These are phyloP conservation scores for Paramecium tetraurelia DNA, from an alignment of 73 alveolate species.

Conservation along the genomic window DNA sequence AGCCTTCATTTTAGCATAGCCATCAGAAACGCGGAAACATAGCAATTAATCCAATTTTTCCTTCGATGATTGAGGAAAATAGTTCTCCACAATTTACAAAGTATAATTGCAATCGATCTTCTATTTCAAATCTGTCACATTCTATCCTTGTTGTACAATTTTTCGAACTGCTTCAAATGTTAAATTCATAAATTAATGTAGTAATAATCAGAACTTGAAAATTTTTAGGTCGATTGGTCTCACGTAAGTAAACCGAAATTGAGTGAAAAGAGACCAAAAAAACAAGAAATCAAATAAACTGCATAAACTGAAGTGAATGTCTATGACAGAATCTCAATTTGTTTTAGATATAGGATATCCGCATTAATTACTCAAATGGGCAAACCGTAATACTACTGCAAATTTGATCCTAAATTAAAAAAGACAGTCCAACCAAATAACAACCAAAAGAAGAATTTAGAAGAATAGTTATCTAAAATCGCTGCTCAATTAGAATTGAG, in stretches of 20 bases:
- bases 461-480: neutral
- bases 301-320: conserved; percentile 3
- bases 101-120: neutral
- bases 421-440: neutral
- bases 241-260: neutral
- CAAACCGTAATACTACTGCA: conserved; percentile 37
- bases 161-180: neutral
- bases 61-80: neutral
- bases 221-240: conserved; percentile 33
- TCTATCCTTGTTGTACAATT: neutral
- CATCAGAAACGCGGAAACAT: conserved; percentile 31
- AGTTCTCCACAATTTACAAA: neutral
- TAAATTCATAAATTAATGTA: neutral
- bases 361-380: conserved; percentile 51
- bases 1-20: conserved; percentile 24
- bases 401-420: conserved; percentile 32
- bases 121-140: neutral
- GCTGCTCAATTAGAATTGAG: neutral
- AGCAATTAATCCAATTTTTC: neutral
- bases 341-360: conserved; percentile 46
- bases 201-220: neutral
- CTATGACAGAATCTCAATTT: conserved; percentile 31
- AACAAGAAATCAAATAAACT: neutral
- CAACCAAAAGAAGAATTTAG: conserved; percentile 6
- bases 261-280: neutral